Percentiles rank a stretch among this genome's conserved stretches.
phyloP scores from a whole-genome alignment of 192 early-diverging fungal species.

The Entomortierella beljakovae region DNA sequence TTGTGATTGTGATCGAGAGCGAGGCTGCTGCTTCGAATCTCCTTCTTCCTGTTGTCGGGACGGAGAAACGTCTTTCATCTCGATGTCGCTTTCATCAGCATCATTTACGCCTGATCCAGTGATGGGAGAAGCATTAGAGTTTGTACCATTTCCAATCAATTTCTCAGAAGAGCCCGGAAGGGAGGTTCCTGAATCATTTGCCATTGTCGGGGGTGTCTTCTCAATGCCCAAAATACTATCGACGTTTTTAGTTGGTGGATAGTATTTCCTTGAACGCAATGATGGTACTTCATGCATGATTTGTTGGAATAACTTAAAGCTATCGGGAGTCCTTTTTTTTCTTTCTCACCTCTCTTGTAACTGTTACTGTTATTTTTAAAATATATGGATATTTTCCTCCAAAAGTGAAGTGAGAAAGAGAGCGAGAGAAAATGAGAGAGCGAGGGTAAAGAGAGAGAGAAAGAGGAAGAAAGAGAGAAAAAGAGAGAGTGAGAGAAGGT shows the following conservation, averaged over 20 bases:
- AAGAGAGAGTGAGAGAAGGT: background rate
- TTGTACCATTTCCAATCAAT: background rate
- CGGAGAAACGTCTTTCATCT: background rate
- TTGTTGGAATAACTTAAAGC: background rate
- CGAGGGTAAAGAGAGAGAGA: background rate
- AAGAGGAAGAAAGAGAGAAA: background rate
- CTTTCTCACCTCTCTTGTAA: background rate
- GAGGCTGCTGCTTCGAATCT: background rate
- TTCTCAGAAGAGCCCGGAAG: slow-evolving; percentile 1
- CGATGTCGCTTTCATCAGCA: background rate
- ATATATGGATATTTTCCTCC: no score
- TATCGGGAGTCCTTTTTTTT: background rate
- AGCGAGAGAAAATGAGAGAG: no score
- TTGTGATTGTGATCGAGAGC: background rate
- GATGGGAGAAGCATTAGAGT: background rate
- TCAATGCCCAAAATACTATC: slow-evolving; percentile 2
- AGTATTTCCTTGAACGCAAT: slow-evolving; percentile 18
- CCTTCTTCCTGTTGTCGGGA: background rate
- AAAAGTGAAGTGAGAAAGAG: no score
- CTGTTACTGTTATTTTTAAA: no score
- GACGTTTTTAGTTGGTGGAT: slow-evolving; percentile 3
- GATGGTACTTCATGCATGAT: slow-evolving; percentile 32
- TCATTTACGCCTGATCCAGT: background rate
- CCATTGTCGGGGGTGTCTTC: slow-evolving; percentile 1
- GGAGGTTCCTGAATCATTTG: slow-evolving; percentile 20